Conservation (phyloP, 1,284 basidiomycete species). For the Grifola frondosa region DNA sequence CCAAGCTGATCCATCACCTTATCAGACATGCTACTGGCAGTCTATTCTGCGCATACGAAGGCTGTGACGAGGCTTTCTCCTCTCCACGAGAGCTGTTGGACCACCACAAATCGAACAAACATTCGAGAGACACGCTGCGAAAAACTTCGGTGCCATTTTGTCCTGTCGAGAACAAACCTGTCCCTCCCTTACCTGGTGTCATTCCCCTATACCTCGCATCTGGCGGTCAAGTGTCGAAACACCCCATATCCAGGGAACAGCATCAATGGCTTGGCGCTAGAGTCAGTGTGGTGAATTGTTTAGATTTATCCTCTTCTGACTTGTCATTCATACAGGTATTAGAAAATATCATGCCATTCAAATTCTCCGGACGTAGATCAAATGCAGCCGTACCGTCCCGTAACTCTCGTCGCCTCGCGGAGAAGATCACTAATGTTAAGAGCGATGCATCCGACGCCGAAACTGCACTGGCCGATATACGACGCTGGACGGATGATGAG, state of each 20-base stretch:
- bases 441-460: slow-evolving; percentile 17
- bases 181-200: slow-evolving; percentile 26
- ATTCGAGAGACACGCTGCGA: slow-evolving; percentile 28
- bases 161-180: slow-evolving; percentile 30
- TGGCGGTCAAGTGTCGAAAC: slow-evolving; percentile 39
- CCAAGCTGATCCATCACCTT: slow-evolving; percentile 40
- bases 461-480: slow-evolving; percentile 11
- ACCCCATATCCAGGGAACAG: slow-evolving; percentile 44
- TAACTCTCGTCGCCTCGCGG: slow-evolving; percentile 26
- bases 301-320: background rate
- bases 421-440: too few species aligned
- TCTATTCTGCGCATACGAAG: slow-evolving; percentile 47
- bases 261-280: slow-evolving; percentile 52
- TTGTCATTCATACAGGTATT: too few species aligned
- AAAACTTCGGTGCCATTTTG: slow-evolving; percentile 34
- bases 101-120: slow-evolving; percentile 28
- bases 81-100: slow-evolving; percentile 36
- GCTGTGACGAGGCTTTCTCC: slow-evolving; percentile 42
- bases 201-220: slow-evolving; percentile 53
- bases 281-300: slow-evolving; percentile 39
- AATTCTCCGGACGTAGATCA: slow-evolving; percentile 23
- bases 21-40: slow-evolving; percentile 42
- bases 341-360: slow-evolving; percentile 33
- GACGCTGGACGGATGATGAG: slow-evolving; percentile 19
- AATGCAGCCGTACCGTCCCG: slow-evolving; percentile 24